phyloP scores from a whole-genome alignment of 2,329 filamentous ascomycete genomes.

The Aplosporella prunicola region DNA sequence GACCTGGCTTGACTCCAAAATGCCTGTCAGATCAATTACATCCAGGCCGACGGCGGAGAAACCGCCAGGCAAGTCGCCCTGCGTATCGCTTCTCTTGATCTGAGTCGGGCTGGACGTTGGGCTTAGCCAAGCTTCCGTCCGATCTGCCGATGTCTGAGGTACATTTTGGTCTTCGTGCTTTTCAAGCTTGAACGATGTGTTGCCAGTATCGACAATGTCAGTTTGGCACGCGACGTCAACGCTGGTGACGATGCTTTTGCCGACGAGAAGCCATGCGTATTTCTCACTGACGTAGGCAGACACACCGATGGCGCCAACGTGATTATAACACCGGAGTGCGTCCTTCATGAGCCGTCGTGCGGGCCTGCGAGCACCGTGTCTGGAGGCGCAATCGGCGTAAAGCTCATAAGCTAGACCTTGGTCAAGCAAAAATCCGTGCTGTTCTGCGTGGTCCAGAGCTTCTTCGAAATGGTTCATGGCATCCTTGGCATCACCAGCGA shows the following conservation, averaged over 20 bases:
- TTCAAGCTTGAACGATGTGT: constrained; percentile 33
- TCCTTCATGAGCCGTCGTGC: constrained; percentile 62
- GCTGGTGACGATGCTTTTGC: constrained; percentile 50
- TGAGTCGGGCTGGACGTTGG: constrained; percentile 33
- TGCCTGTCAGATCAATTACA: constrained; percentile 73
- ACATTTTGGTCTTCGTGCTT: constrained; percentile 33
- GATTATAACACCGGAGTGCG: constrained; percentile 57
- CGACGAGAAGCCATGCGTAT: constrained; percentile 57
- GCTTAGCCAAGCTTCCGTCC: constrained; percentile 40
- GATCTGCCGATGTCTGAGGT: constrained; percentile 32
- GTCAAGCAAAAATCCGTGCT: constrained; percentile 58
- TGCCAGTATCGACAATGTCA: constrained; percentile 47
- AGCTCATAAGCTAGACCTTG: constrained; percentile 66
- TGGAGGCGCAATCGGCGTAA: constrained; percentile 61
- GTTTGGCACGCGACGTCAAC: constrained; percentile 61
- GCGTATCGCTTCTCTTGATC: constrained; percentile 31
- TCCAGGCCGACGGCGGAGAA: constrained; percentile 60
- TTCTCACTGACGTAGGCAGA: constrained; percentile 58
- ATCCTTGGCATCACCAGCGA: constrained; percentile 42
- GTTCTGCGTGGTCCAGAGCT: constrained; percentile 60
- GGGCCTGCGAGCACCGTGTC: constrained; percentile 55
- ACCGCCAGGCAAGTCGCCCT: constrained; percentile 49
- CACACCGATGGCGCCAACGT: constrained; percentile 60
- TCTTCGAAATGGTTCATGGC: constrained; percentile 60
- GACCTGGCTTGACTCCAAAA: constrained; percentile 68